These are phyloP conservation scores for Exophiala viscosa DNA, from an alignment of 2,329 filamentous ascomycete species.

Conservation along the genomic window DNA sequence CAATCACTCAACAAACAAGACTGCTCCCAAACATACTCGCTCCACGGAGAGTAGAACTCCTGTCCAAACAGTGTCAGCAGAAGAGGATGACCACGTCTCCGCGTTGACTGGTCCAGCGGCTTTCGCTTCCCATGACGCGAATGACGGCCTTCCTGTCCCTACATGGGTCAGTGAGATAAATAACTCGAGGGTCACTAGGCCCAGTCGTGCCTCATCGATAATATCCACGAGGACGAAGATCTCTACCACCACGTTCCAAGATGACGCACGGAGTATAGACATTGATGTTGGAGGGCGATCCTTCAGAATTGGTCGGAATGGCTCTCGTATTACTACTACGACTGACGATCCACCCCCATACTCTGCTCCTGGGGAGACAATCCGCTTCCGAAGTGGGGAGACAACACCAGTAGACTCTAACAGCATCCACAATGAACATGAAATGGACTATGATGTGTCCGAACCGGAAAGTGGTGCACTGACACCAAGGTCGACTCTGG, in stretches of 20 bases:
- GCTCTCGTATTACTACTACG: constrained; percentile 27
- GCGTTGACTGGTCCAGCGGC: background rate
- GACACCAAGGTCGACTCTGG: constrained; percentile 15
- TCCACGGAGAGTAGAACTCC: background rate
- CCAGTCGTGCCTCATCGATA: constrained; percentile 33
- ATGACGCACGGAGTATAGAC: constrained; percentile 32
- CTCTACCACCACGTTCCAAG: constrained; percentile 30
- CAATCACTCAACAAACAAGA: constrained; percentile 3
- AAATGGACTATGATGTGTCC: background rate
- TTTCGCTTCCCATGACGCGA: constrained; percentile 2
- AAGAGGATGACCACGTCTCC: constrained; percentile 9
- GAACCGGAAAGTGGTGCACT: constrained; percentile 5
- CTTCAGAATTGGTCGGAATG: constrained; percentile 34
- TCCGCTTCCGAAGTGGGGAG: constrained; percentile 7
- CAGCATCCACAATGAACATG: constrained; percentile 3
- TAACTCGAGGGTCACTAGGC: constrained; percentile 20
- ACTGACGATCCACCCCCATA: constrained; percentile 28
- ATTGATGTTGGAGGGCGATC: constrained; percentile 30
- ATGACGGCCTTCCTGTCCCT: constrained; percentile 6
- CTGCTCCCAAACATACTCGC: background rate
- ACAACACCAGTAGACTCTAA: background rate
- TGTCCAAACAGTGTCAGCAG: background rate
- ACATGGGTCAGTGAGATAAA: constrained; percentile 25
- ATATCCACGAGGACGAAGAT: constrained; percentile 32
- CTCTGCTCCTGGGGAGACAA: constrained; percentile 12